phyloP scores from a whole-genome alignment of 2,329 filamentous ascomycete species.

The Aspergillus thermomutatus region DNA sequence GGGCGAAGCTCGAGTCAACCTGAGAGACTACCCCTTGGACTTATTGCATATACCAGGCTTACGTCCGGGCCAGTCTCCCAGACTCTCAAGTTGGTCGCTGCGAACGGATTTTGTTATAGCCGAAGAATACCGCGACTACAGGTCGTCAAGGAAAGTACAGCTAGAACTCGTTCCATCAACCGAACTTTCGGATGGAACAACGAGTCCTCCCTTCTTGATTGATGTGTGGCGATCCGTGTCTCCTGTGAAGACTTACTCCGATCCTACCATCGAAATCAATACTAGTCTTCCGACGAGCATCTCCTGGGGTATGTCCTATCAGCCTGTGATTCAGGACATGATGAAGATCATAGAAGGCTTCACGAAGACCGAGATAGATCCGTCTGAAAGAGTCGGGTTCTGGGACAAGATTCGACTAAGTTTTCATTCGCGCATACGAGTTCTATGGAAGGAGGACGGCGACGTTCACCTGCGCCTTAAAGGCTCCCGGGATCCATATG shows the following conservation, averaged over 20 bases:
- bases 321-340: slow-evolving; percentile 97
- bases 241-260: slow-evolving; percentile 93
- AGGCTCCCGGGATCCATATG: slow-evolving; percentile 83
- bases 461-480: slow-evolving; percentile 93
- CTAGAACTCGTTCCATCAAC: slow-evolving; percentile 80
- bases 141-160: slow-evolving; percentile 75
- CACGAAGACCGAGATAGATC: slow-evolving; percentile 90
- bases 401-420: slow-evolving; percentile 97
- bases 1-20: slow-evolving; percentile 79
- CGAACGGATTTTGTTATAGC: slow-evolving; percentile 92
- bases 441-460: slow-evolving; percentile 92
- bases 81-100: slow-evolving; percentile 76
- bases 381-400: slow-evolving; percentile 90
- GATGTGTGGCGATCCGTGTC: slow-evolving; percentile 88
- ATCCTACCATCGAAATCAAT: slow-evolving; percentile 89
- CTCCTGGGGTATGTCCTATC: slow-evolving; percentile 96
- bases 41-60: slow-evolving; percentile 85
- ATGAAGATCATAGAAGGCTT: slow-evolving; percentile 99
- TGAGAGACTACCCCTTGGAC: slow-evolving; percentile 92
- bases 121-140: slow-evolving; percentile 79
- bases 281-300: slow-evolving; percentile 88
- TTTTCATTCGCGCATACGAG: slow-evolving; percentile 85
- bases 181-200: slow-evolving; percentile 53
- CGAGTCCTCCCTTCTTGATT: slow-evolving; percentile 68
- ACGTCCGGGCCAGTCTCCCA: slow-evolving; percentile 72